Evolutionary conservation across 179 eudicot genomes (phyloP), one percentile per base, ranked within the genome.

Genomic region (Beta corolliflora): DNA sequence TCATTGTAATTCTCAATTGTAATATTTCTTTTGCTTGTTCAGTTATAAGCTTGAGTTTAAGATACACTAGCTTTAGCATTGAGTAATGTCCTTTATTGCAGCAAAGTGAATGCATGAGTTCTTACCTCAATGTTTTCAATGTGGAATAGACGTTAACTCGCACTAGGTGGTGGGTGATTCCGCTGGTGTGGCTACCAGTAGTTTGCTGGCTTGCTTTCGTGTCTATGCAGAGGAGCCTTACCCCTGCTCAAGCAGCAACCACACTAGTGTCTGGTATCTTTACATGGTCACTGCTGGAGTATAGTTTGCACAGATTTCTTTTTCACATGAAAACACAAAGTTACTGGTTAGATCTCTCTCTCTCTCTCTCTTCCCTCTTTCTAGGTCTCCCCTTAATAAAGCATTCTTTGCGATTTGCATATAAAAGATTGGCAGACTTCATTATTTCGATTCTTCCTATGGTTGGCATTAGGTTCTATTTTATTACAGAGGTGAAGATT

Each of bases 141-240:
- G 31, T 84, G 78, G 56, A 77, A 76, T 91, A 92, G 97, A 72
- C 83, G 74, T 83, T 91, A 61, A 91, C 97, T 21, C 88, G 85
- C 63, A 92, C 94, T 3, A 79, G 69, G 65, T 92, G 97, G 97
- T 92, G 94, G 94, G 91, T 75, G 44, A 76, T 92, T 85, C 97
- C 94, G 19, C 54, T 89, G 29, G 71, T 91, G 56, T 91, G 94
- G 94, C 81, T 92, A 46, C 97, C 97, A 66, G 89, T 86, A 45
- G 88, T 84, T 44, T 80, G 83, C 75, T 92, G 86, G 85, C 80
- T 73, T 29, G 76, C 86, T 44, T 83, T 55, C 14, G 36, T 50
- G 41, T 85, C 91, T 15, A 46, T 79, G 67, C 64, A 76, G 72
- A 83, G 81, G 85, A 87, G 86, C 41, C 85, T 80, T 75, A 50